A percentile compares a stretch with the other conserved stretches of the same genome.
These are phyloP conservation scores for Porcisia hertigi DNA, from an alignment of 208 protist species.

Conservation along the genomic window DNA sequence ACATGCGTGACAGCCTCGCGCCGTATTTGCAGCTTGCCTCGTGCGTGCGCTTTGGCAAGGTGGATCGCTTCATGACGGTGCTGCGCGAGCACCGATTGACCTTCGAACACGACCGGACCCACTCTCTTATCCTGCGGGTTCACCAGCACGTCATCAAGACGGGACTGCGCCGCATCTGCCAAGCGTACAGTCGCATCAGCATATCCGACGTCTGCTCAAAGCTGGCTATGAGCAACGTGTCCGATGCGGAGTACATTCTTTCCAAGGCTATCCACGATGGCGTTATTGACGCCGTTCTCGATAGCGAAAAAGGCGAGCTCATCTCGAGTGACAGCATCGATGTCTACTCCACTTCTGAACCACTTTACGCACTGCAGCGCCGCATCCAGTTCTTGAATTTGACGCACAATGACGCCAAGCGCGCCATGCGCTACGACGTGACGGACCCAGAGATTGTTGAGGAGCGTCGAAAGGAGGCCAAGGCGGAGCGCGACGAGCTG, in stretches of 20 bases:
- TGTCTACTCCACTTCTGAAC: slow-evolving; percentile 97
- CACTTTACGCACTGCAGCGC: slow-evolving; percentile 92
- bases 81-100: slow-evolving; percentile 86
- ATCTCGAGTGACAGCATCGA: slow-evolving; percentile 94
- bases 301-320: slow-evolving; percentile 93
- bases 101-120: slow-evolving; percentile 96
- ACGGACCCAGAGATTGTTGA: slow-evolving; percentile 81
- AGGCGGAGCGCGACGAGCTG: slow-evolving; percentile 60
- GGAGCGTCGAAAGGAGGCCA: slow-evolving; percentile 70
- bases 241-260: slow-evolving; percentile 98
- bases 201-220: slow-evolving; percentile 95
- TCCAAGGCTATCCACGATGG: slow-evolving; percentile 97
- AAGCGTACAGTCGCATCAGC: slow-evolving; percentile 97
- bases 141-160: slow-evolving; percentile 98
- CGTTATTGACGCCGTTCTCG: slow-evolving; percentile 97
- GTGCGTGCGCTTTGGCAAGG: slow-evolving; percentile 94
- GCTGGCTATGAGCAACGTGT: slow-evolving; percentile 94
- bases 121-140: slow-evolving; percentile 95
- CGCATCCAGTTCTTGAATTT: slow-evolving; percentile 96
- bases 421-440: slow-evolving; percentile 88
- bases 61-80: slow-evolving; percentile 93
- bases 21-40: slow-evolving; percentile 96
- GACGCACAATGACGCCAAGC: slow-evolving; percentile 96
- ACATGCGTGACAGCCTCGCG: slow-evolving; percentile 84
- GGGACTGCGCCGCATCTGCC: slow-evolving; percentile 96